Conservation (phyloP, 2,329 filamentous ascomycete genomes). For the Aspergillus brasiliensis region DNA sequence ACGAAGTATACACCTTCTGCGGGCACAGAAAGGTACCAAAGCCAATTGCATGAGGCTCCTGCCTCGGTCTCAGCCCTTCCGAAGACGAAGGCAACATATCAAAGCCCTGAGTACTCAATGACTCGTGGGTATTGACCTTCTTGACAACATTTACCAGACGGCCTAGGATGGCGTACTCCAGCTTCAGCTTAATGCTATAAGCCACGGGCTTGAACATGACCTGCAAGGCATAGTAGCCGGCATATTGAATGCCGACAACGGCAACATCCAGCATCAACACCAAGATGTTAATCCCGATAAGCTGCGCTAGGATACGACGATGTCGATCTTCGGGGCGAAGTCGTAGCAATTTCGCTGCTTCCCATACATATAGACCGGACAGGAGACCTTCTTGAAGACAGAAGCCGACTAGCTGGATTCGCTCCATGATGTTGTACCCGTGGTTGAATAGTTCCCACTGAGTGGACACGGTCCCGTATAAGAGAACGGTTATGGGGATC, state of each 20-base stretch:
- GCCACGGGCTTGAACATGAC: slow-evolving; percentile 43
- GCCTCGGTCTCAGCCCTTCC: not conserved
- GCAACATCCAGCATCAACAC: slow-evolving; percentile 51
- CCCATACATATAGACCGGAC: slow-evolving; percentile 52
- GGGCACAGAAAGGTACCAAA: not conserved
- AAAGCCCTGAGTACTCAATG: not conserved
- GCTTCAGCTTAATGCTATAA: slow-evolving; percentile 49
- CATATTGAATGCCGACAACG: slow-evolving; percentile 44
- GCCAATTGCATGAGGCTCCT: not conserved
- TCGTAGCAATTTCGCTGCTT: slow-evolving; percentile 50
- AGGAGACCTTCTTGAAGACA: slow-evolving; percentile 55
- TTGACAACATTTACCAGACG: slow-evolving; percentile 36
- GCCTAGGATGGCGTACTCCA: slow-evolving; percentile 58
- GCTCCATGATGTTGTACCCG: slow-evolving; percentile 48
- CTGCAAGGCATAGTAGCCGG: slow-evolving; percentile 43
- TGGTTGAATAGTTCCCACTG: not conserved
- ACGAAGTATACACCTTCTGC: not conserved
- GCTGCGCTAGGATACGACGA: slow-evolving; percentile 32
- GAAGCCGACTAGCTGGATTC: slow-evolving; percentile 55
- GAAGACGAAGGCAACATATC: not conserved
- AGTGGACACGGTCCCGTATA: slow-evolving; percentile 35
- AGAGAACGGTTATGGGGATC: slow-evolving; percentile 42
- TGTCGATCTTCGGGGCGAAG: slow-evolving; percentile 23
- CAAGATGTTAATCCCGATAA: slow-evolving; percentile 56
- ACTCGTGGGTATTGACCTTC: not conserved